Conservation (phyloP, 306 rosid species). For the Albizia julibrissin region DNA sequence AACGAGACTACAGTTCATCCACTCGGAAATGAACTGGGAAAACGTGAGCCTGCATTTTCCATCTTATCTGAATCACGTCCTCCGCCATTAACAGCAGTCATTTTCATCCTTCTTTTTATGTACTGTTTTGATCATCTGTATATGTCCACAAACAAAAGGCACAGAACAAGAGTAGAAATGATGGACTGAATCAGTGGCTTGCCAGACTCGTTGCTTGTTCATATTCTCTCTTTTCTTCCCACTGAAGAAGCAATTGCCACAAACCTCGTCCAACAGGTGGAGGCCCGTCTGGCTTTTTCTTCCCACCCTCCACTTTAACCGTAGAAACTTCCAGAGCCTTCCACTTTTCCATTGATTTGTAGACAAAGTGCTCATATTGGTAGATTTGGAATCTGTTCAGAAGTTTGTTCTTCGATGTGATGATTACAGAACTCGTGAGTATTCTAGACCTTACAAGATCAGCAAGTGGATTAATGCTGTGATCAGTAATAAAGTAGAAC, state of each 20-base stretch:
- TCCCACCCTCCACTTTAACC: not conserved
- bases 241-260: conserved; percentile 40
- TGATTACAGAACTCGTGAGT: too few relatives aligned
- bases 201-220: conserved; percentile 34
- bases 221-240: conserved; percentile 45
- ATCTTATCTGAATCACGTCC: too few relatives aligned
- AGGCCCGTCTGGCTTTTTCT: conserved; percentile 27
- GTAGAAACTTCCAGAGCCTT: not conserved
- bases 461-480: not conserved
- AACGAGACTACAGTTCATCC: too few relatives aligned
- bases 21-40: too few relatives aligned
- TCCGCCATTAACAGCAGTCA: too few relatives aligned
- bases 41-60: too few relatives aligned
- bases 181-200: conserved; percentile 33
- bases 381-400: not conserved
- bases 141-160: too few relatives aligned
- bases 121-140: too few relatives aligned
- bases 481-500: not conserved
- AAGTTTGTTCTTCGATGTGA: not conserved
- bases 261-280: conserved; percentile 42
- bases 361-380: not conserved
- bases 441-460: too few relatives aligned
- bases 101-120: too few relatives aligned
- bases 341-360: not conserved
- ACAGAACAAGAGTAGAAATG: too few relatives aligned